These are phyloP conservation scores for Candida saitoana DNA, from an alignment of 805 yeast species.

Conservation along the genomic window DNA sequence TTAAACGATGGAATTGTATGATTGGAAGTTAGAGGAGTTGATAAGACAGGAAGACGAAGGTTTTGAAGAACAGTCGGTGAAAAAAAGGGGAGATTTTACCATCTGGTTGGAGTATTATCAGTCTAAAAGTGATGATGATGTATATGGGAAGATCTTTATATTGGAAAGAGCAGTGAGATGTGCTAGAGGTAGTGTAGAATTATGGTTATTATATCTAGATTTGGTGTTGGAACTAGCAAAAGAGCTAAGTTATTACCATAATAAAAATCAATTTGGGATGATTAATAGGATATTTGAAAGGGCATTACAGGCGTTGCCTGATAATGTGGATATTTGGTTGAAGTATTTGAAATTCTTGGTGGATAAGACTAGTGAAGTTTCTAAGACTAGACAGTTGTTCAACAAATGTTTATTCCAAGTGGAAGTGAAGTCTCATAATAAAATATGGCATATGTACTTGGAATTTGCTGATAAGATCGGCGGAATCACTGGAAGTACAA, in stretches of 20 bases:
- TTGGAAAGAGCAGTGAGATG: slow-evolving; percentile 48
- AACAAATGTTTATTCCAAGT: slow-evolving; percentile 47
- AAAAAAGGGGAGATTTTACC: slow-evolving; percentile 28
- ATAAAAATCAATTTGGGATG: slow-evolving; percentile 25
- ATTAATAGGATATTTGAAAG: slow-evolving; percentile 46
- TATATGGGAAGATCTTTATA: slow-evolving; percentile 42
- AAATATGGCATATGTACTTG: slow-evolving; percentile 49
- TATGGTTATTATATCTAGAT: slow-evolving; percentile 53
- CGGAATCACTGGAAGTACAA: slow-evolving; percentile 33
- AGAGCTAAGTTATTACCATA: slow-evolving; percentile 22
- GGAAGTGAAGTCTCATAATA: slow-evolving; percentile 47
- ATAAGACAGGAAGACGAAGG: slow-evolving; percentile 24
- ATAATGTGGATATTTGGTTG: slow-evolving; percentile 50
- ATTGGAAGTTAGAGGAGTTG: slow-evolving; percentile 19
- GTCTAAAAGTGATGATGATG: slow-evolving; percentile 21
- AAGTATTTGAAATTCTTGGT: slow-evolving; percentile 44
- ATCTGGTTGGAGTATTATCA: slow-evolving; percentile 46
- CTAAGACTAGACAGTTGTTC: slow-evolving; percentile 41
- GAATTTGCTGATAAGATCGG: slow-evolving; percentile 44
- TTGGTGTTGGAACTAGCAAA: slow-evolving; percentile 30
- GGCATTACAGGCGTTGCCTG: slow-evolving; percentile 36
- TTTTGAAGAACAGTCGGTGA: slow-evolving; percentile 33
- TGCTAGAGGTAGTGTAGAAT: slow-evolving; percentile 43
- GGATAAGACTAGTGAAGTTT: slow-evolving; percentile 23
- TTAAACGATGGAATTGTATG: not conserved